Evolutionary conservation across 1,284 basidiomycete species (phyloP).

Genomic region (Malassezia brasiliensis): DNA sequence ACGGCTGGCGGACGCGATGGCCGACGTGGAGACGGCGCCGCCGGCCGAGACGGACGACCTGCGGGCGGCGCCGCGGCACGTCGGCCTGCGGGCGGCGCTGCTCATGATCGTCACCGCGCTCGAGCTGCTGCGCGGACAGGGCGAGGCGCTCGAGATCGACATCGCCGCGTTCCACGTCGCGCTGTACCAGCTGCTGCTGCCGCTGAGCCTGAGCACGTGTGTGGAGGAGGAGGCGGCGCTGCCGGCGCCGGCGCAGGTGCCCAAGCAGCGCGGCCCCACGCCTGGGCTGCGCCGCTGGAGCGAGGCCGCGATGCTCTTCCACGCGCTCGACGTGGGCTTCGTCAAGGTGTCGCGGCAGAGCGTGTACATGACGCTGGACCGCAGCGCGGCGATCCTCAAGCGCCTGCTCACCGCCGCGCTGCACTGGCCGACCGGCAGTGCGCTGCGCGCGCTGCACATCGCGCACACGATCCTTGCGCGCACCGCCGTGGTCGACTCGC

Average conservation of each 20-base stretch:
- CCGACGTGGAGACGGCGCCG: neutral
- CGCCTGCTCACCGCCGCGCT: constrained; percentile 69
- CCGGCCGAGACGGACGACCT: constrained; percentile 10
- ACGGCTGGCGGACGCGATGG: constrained; percentile 56
- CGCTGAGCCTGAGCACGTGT: constrained; percentile 51
- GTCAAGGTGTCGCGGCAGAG: constrained; percentile 52
- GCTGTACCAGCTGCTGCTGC: constrained; percentile 58
- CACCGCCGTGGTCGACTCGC: constrained; percentile 54
- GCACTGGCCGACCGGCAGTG: constrained; percentile 64
- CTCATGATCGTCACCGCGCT: constrained; percentile 89
- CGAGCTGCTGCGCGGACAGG: constrained; percentile 90
- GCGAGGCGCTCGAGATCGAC: constrained; percentile 94
- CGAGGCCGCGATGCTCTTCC: constrained; percentile 65
- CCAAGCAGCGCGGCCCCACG: constrained; percentile 10
- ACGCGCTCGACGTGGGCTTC: constrained; percentile 69
- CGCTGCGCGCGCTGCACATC: constrained; percentile 63
- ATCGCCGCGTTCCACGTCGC: constrained; percentile 74
- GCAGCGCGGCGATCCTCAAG: constrained; percentile 82
- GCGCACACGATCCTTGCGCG: constrained; percentile 63
- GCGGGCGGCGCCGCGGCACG: constrained; percentile 11
- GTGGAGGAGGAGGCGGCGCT: constrained; percentile 50
- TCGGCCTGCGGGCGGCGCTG: constrained; percentile 58
- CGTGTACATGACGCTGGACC: constrained; percentile 59
- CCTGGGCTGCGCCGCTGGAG: constrained; percentile 23
- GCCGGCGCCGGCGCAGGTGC: neutral